A percentile compares a stretch with the other conserved stretches of the same genome.
Conservation (phyloP, 257 asterid species). For the Eustoma russellianum region DNA sequence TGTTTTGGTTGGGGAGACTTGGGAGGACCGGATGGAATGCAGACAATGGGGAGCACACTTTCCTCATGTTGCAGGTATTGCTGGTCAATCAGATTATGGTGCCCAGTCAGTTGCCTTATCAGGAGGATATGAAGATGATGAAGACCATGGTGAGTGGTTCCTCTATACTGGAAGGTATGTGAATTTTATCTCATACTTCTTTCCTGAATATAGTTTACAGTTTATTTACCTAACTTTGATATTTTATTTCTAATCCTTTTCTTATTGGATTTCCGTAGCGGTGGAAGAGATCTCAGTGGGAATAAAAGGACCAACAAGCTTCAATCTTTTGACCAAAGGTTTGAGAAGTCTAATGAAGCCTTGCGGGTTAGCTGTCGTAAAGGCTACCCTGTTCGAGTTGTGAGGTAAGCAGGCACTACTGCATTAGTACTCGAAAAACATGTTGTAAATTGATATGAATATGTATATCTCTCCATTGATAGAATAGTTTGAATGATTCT, state of each 20-base stretch:
- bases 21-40: constrained; percentile 86
- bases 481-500: too few species aligned
- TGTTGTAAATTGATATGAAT: too few species aligned
- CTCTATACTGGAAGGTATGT: constrained; percentile 88
- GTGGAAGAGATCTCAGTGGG: constrained; percentile 89
- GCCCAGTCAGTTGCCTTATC: constrained; percentile 92
- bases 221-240: neutral
- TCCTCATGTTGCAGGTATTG: constrained; percentile 77
- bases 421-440: too few species aligned
- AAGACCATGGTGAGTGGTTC: constrained; percentile 97
- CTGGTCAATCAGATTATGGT: constrained; percentile 72
- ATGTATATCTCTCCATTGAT: too few species aligned
- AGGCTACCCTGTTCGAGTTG: constrained; percentile 95
- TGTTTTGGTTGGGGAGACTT: constrained; percentile 79
- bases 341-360: constrained; percentile 57
- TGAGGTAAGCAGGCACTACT: constrained; percentile 45
- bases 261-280: constrained; percentile 45
- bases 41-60: constrained; percentile 99
- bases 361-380: constrained; percentile 71
- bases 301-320: constrained; percentile 74
- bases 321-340: constrained; percentile 76
- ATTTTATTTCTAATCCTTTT: neutral
- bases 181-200: neutral
- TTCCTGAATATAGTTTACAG: neutral
- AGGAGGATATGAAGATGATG: constrained; percentile 88